A percentile compares a stretch with the other conserved stretches of the same genome.
Conservation (phyloP, 2,329 filamentous ascomycete genomes). For the Zasmidium angulare region DNA sequence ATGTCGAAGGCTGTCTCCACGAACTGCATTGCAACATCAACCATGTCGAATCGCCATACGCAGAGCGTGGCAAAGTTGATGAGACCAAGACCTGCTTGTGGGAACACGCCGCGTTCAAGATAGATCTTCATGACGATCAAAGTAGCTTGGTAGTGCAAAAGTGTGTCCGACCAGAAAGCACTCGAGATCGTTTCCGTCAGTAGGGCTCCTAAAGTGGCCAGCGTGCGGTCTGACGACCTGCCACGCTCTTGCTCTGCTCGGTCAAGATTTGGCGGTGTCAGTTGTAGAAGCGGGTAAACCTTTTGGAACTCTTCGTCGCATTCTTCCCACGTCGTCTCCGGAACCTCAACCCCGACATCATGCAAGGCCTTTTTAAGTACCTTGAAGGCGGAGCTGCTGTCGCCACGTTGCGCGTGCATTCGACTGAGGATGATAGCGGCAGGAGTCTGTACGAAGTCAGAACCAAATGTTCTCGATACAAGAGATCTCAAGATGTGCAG, state of each 20-base stretch:
- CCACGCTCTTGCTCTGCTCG: constrained; percentile 1
- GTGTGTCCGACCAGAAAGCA: constrained; percentile 70
- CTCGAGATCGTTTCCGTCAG: constrained; percentile 46
- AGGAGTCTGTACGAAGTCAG: constrained; percentile 41
- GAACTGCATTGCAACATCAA: constrained; percentile 65
- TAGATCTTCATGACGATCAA: constrained; percentile 68
- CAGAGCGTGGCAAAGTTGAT: constrained; percentile 68
- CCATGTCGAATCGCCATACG: constrained; percentile 68
- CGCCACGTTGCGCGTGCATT: constrained; percentile 72
- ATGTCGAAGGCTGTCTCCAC: constrained; percentile 63
- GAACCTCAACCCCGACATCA: constrained; percentile 67
- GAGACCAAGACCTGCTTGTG: constrained; percentile 68
- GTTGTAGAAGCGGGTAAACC: constrained; percentile 29
- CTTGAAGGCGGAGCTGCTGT: constrained; percentile 67
- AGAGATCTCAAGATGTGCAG: too few relatives aligned
- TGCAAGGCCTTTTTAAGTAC: constrained; percentile 69
- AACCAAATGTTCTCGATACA: constrained; percentile 33
- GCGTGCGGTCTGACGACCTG: constrained; percentile 51
- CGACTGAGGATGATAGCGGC: constrained; percentile 82
- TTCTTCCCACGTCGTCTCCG: constrained; percentile 68
- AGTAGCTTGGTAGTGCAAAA: constrained; percentile 71
- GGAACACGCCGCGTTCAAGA: constrained; percentile 62
- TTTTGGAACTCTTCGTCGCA: constrained; percentile 73
- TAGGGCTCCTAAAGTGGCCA: constrained; percentile 67
- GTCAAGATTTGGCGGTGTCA: constrained; percentile 16